These are phyloP conservation scores for Brachypodium distachyon DNA, from an alignment of 202 grass and related monocot species.

Conservation along the genomic window DNA sequence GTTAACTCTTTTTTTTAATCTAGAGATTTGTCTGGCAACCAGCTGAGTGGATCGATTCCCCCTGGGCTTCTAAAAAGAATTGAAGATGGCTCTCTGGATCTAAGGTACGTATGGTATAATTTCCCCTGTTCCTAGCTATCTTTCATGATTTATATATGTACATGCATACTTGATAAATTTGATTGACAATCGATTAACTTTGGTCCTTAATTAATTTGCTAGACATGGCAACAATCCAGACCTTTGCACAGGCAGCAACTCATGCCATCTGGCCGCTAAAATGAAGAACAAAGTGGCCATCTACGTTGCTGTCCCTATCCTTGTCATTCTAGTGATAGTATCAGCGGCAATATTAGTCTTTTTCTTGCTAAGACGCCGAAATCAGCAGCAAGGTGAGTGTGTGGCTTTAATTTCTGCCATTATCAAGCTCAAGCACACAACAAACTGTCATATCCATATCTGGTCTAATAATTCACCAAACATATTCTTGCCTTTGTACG, in stretches of 20 bases:
- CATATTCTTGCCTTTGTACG: not conserved
- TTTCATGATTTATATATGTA: too few species aligned
- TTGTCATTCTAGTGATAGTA: slow-evolving; percentile 13
- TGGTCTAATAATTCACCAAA: too few species aligned
- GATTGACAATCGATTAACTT: too few species aligned
- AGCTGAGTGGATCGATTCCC: slow-evolving; percentile 46
- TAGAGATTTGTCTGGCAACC: slow-evolving; percentile 62
- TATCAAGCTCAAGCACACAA: too few species aligned
- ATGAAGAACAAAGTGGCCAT: slow-evolving; percentile 30
- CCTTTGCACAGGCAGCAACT: slow-evolving; percentile 14
- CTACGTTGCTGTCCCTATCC: slow-evolving; percentile 29
- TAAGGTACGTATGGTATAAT: slow-evolving; percentile 50
- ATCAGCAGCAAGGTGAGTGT: slow-evolving; percentile 23
- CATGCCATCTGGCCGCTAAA: slow-evolving; percentile 4
- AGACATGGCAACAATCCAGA: slow-evolving; percentile 40
- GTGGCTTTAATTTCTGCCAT: too few species aligned
- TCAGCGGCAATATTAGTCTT: not conserved
- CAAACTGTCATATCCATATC: too few species aligned
- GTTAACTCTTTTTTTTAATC: not conserved
- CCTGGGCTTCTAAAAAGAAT: slow-evolving; percentile 35
- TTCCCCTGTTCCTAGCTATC: too few species aligned
- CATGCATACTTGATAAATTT: too few species aligned
- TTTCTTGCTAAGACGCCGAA: not conserved
- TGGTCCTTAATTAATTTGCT: too few species aligned
- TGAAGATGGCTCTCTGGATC: slow-evolving; percentile 38